A percentile compares a stretch with the other conserved stretches of the same genome.
Evolutionary conservation across 257 asterid species (phyloP).

Genomic region (Anisodus tanguticus): DNA sequence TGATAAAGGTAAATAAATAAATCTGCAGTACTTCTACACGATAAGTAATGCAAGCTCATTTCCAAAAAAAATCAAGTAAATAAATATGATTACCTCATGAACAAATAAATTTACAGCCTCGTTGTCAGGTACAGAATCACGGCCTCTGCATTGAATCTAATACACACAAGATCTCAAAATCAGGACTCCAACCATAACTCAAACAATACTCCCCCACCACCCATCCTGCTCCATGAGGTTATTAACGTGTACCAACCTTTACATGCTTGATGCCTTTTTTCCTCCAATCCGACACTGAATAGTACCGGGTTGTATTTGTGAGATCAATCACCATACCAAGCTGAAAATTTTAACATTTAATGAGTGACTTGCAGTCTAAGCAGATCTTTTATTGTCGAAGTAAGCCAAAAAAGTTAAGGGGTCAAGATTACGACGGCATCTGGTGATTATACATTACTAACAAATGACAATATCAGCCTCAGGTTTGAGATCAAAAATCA

Average conservation of each 20-base stretch:
- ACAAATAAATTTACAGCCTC: slow-evolving; percentile 82
- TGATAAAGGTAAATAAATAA: slow-evolving; percentile 29
- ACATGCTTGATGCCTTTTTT: slow-evolving; percentile 90
- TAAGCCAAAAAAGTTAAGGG: not conserved
- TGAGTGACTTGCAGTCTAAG: not conserved
- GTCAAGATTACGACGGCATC: not conserved
- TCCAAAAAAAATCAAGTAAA: not conserved
- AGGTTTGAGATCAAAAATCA: not conserved
- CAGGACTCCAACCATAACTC: not conserved
- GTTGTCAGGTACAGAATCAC: slow-evolving; percentile 95
- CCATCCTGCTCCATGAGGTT: not conserved
- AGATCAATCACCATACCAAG: slow-evolving; percentile 95
- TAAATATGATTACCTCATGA: slow-evolving; percentile 61
- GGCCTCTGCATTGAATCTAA: slow-evolving; percentile 96
- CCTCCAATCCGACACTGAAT: slow-evolving; percentile 67
- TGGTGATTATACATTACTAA: not conserved
- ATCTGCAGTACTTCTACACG: not conserved
- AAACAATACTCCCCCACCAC: not conserved
- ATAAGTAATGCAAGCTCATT: not conserved
- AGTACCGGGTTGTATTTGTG: slow-evolving; percentile 89
- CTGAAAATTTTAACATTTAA: slow-evolving; percentile 51
- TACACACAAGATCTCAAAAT: slow-evolving; percentile 31
- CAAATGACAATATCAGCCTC: not conserved
- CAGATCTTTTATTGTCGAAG: not conserved
- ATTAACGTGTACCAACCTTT: slow-evolving; percentile 61